phyloP scores from a whole-genome alignment of 73 alveolate species.

The Effrenium voratum region DNA sequence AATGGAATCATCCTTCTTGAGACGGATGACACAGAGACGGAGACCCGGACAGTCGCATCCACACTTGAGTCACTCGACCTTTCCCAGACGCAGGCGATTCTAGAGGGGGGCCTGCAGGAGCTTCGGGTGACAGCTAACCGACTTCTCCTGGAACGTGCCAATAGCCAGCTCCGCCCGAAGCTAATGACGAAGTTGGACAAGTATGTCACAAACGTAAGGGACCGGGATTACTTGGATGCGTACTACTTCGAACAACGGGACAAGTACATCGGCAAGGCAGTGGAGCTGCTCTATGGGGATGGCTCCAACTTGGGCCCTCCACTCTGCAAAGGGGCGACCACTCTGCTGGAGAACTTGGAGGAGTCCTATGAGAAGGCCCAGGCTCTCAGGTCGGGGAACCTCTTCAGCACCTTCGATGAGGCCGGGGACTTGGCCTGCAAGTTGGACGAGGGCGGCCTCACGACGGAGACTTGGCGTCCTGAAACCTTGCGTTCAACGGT shows the following conservation, averaged over 20 bases:
- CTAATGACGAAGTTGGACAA: no score
- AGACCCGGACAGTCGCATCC: no score
- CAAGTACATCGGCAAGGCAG: background rate
- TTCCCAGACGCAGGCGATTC: background rate
- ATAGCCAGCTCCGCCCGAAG: no score
- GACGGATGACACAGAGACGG: background rate
- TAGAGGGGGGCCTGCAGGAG: background rate
- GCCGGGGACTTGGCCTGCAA: background rate
- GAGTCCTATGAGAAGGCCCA: background rate
- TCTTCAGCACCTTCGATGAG: background rate
- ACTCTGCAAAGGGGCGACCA: background rate
- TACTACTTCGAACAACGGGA: no score
- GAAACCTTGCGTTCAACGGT: no score
- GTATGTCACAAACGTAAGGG: no score
- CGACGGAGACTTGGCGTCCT: background rate
- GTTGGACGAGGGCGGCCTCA: background rate
- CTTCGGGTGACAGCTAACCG: background rate
- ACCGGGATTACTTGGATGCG: no score
- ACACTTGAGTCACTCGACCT: no score
- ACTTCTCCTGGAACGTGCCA: background rate
- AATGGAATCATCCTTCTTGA: background rate
- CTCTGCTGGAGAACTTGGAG: background rate
- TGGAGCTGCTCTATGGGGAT: background rate
- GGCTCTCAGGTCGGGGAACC: background rate
- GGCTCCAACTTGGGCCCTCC: background rate